Conservation (phyloP, 2,329 filamentous ascomycete species). For the Botrytis medusae region DNA sequence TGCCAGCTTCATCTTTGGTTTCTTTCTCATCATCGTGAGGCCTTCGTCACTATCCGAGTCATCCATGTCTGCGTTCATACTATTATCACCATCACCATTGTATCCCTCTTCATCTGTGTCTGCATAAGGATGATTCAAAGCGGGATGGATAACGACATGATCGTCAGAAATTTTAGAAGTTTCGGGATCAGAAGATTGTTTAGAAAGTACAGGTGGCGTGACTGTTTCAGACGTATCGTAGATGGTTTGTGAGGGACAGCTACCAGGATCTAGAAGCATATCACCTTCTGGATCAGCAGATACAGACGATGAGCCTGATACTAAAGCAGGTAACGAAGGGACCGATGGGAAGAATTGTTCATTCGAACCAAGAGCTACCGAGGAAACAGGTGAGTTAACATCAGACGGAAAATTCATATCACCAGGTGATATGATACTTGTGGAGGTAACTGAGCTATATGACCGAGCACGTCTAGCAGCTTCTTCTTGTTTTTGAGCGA, state of each 20-base stretch:
- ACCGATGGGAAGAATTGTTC: constrained; percentile 54
- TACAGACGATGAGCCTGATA: constrained; percentile 64
- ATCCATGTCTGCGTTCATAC: constrained; percentile 31
- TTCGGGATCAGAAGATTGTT: constrained; percentile 28
- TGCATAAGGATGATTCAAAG: constrained; percentile 22
- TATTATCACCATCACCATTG: constrained; percentile 35
- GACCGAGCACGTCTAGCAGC: constrained; percentile 34
- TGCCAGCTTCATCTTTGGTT: constrained; percentile 39
- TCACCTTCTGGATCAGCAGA: constrained; percentile 63
- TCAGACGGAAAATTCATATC: constrained; percentile 22
- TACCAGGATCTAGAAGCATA: constrained; percentile 52
- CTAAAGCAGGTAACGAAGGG: constrained; percentile 61
- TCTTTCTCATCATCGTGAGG: constrained; percentile 40
- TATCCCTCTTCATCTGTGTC: constrained; percentile 37
- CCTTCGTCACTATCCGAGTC: constrained; percentile 40
- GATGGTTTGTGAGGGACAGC: constrained; percentile 45
- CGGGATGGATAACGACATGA: constrained; percentile 12
- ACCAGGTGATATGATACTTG: constrained; percentile 45
- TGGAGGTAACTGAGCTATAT: constrained; percentile 38
- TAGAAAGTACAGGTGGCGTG: constrained; percentile 35
- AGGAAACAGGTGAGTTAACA: constrained; percentile 42
- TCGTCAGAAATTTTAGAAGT: constrained; percentile 17
- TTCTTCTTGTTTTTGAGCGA: constrained; percentile 30
- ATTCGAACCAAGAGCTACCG: constrained; percentile 49
- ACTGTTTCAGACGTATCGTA: constrained; percentile 35